Percentiles rank a stretch among this genome's conserved stretches.
Conservation (phyloP, 257 asterid species). For the Lycium ferocissimum region DNA sequence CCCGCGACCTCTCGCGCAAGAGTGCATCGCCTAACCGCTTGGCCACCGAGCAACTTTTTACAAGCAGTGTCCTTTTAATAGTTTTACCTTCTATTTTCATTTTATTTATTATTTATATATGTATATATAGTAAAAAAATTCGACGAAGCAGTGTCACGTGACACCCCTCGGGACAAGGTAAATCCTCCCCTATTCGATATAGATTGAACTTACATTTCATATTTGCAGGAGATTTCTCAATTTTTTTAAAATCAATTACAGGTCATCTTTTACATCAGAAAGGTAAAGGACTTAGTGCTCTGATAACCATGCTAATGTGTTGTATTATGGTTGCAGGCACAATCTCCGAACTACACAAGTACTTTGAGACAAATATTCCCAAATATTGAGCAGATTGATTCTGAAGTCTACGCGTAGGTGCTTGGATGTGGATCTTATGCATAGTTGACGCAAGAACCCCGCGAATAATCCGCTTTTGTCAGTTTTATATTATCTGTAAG, state of each 20-base stretch:
- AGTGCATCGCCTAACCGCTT: no score
- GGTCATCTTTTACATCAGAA: background rate
- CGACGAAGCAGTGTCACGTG: no score
- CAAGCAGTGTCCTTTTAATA: no score
- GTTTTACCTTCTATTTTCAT: no score
- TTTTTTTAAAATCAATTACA: background rate
- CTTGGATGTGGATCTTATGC: constrained; percentile 17
- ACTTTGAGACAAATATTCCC: constrained; percentile 73
- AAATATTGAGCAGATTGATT: constrained; percentile 83
- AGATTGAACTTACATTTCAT: constrained; percentile 14
- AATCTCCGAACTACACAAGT: constrained; percentile 59
- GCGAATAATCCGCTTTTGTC: background rate
- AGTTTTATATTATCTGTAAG: background rate
- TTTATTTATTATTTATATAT: no score
- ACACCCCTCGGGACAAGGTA: no score
- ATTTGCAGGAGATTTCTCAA: background rate
- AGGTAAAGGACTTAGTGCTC: background rate
- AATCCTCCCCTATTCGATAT: no score
- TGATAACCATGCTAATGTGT: background rate
- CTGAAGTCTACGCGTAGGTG: constrained; percentile 62
- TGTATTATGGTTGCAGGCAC: constrained; percentile 64
- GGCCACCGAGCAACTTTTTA: no score
- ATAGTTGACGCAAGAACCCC: constrained; percentile 5
- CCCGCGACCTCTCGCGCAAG: no score
- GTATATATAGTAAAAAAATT: no score